Evolutionary conservation across 2,329 filamentous ascomycete genomes (phyloP).

Genomic region (Tolypocladium nubicola): DNA sequence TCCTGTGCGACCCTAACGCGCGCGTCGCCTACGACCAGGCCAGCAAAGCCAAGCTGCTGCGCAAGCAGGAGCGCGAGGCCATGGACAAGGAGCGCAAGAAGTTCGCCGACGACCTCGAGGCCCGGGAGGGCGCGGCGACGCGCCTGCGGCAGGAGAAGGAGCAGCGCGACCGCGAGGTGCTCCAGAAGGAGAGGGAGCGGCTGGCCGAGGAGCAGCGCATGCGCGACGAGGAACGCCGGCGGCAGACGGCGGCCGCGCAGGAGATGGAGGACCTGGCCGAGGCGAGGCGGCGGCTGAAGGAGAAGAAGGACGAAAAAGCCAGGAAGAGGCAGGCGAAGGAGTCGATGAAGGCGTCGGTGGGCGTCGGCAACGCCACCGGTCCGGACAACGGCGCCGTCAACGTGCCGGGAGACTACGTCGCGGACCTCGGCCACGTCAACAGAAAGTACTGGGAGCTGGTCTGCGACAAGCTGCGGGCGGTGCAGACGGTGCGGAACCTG

Average conservation of each 20-base stretch:
- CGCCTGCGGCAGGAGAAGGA: slow-evolving; percentile 41
- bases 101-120: slow-evolving; percentile 81
- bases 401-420: slow-evolving; percentile 24
- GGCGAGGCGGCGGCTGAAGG: slow-evolving; percentile 24
- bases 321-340: slow-evolving; percentile 25
- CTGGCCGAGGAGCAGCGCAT: slow-evolving; percentile 25
- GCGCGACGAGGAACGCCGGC: slow-evolving; percentile 24
- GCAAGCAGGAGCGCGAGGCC: slow-evolving; percentile 58
- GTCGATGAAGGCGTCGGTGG: slow-evolving; percentile 15
- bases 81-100: slow-evolving; percentile 63
- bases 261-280: slow-evolving; percentile 28
- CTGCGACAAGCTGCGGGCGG: slow-evolving; percentile 29
- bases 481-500: slow-evolving; percentile 23
- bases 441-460: slow-evolving; percentile 29
- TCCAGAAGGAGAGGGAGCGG: slow-evolving; percentile 26
- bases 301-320: slow-evolving; percentile 30
- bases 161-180: slow-evolving; percentile 19
- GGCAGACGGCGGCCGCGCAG: slow-evolving; percentile 25
- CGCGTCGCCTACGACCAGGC: slow-evolving; percentile 71
- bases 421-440: slow-evolving; percentile 16
- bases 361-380: slow-evolving; percentile 10
- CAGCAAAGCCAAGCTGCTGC: slow-evolving; percentile 59
- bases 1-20: slow-evolving; percentile 60
- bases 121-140: slow-evolving; percentile 58
- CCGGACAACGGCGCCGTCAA: slow-evolving; percentile 22